Base-by-base conservation (phyloP, 108 stramenopile species). In the Fragilaria radians region DNA sequence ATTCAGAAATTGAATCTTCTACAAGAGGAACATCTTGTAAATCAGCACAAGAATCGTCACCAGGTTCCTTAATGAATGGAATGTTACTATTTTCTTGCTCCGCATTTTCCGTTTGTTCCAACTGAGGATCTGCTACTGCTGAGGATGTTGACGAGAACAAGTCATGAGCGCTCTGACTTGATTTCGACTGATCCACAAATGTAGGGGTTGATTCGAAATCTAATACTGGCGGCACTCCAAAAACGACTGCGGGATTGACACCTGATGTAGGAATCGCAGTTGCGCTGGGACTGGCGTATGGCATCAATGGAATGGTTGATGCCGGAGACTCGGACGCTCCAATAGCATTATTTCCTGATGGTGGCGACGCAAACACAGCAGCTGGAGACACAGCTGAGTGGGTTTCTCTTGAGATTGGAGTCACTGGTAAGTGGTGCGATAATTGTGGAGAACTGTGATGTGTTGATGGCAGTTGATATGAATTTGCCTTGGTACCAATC, bases 191-290 rank as follows among this genome's bases (percentile, higher is more conserved):
- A 21, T 46, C 23, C 21, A 46, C 58, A 11, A 46, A n/a, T 25
- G 22, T 7, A 42, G 36, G 14, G 14, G 11, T 42, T 14, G 7
- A 7, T 11, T 42, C 36, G 14, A 14, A 7, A 42, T 14, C 14
- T 14, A 11, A 14, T 42, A 11, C 36, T 42, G 36, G 7, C 36
- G 14, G 11, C 14, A 42, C 36, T 14, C 14, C 36, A 49, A 28
- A 3, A 9, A 5, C 4, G 14, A 18, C 51, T 19, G 34, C 46
- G 55, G 65, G 52, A 21, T 67, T 30, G 0, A 57, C 42, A 26
- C 57, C 32, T 5, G 59, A 34, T 4, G 67, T 26, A 54, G 61
- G 61, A n/a, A 68, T 22, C 27, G 59, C 67, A 1, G 46, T 26
- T 9, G 67, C 59, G 23, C 56, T 52, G 18, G 48, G 21, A 22